phyloP scores from a whole-genome alignment of 306 rosid genomes.

The Quercus alba region DNA sequence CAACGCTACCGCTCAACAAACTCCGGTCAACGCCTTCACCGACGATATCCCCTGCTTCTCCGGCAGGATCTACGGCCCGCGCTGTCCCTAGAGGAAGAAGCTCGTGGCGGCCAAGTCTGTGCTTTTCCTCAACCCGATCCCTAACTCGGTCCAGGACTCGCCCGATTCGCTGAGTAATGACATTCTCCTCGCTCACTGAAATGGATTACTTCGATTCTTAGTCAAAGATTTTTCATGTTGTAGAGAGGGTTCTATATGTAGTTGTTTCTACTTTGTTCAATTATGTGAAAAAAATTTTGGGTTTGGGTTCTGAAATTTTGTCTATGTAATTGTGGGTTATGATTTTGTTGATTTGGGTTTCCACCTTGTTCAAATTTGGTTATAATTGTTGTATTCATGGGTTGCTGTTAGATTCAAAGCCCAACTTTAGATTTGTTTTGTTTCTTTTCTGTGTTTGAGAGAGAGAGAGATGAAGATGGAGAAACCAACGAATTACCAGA shows the following conservation, averaged over 20 bases:
- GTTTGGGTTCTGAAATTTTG: too few relatives aligned
- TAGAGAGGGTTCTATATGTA: conserved; percentile 38
- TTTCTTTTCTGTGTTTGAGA: too few relatives aligned
- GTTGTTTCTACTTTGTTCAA: background rate
- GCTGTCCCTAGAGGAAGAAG: conserved; percentile 69
- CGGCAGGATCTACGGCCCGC: conserved; percentile 47
- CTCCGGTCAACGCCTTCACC: conserved; percentile 10
- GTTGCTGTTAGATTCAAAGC: too few relatives aligned
- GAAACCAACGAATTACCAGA: too few relatives aligned
- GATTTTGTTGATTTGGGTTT: too few relatives aligned
- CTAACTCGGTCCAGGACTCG: conserved; percentile 36
- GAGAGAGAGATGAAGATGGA: too few relatives aligned
- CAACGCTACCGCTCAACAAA: background rate
- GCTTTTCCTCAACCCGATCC: conserved; percentile 28
- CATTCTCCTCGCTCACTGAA: conserved; percentile 52
- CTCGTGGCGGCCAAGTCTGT: conserved; percentile 62
- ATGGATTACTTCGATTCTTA: background rate
- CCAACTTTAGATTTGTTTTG: too few relatives aligned
- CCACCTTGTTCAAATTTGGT: too few relatives aligned
- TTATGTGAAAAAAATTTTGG: background rate
- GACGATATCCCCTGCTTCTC: conserved; percentile 55
- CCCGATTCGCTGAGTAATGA: conserved; percentile 53
- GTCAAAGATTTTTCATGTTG: conserved; percentile 8
- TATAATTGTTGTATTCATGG: too few relatives aligned
- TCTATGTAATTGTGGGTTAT: too few relatives aligned